Conservation (phyloP, 352 stramenopile species). For the Globisporangium camurandrum region DNA sequence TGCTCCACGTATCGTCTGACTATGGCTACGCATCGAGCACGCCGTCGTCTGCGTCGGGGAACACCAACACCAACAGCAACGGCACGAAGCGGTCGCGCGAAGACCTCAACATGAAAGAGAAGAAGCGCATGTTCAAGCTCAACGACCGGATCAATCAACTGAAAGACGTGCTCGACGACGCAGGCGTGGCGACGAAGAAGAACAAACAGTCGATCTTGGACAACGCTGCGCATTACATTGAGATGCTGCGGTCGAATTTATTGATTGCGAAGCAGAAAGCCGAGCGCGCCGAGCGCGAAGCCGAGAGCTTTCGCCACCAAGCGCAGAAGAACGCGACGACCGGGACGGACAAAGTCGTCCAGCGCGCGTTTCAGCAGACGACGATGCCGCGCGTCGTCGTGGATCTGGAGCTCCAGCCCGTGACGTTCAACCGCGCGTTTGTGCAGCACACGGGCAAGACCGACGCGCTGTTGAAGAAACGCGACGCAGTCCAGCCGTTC, state of each 20-base stretch:
- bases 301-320: conserved; percentile 40
- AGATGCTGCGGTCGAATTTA: conserved; percentile 53
- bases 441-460: conserved; percentile 34
- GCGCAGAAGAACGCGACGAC: conserved; percentile 16
- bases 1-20: conserved; percentile 53
- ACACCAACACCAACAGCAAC: too few relatives aligned
- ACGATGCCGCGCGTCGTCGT: conserved; percentile 51
- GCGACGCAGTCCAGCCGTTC: conserved; percentile 41
- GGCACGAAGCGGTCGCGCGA: conserved; percentile 62
- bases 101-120: conserved; percentile 81
- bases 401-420: conserved; percentile 44
- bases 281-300: conserved; percentile 42
- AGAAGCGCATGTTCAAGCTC: conserved; percentile 88
- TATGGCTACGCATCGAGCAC: conserved; percentile 46
- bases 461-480: conserved; percentile 44
- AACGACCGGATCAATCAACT: conserved; percentile 81
- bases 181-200: conserved; percentile 70
- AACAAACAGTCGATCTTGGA: conserved; percentile 74
- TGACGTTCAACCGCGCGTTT: conserved; percentile 61
- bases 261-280: conserved; percentile 55
- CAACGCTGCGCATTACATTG: conserved; percentile 65
- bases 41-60: conserved; percentile 16
- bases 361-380: conserved; percentile 50
- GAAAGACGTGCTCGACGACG: conserved; percentile 54
- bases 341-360: conserved; percentile 23